Percentiles rank a stretch among this genome's conserved stretches.
Evolutionary conservation across 257 asterid species (phyloP).

Genomic region (Salvia miltiorrhiza): DNA sequence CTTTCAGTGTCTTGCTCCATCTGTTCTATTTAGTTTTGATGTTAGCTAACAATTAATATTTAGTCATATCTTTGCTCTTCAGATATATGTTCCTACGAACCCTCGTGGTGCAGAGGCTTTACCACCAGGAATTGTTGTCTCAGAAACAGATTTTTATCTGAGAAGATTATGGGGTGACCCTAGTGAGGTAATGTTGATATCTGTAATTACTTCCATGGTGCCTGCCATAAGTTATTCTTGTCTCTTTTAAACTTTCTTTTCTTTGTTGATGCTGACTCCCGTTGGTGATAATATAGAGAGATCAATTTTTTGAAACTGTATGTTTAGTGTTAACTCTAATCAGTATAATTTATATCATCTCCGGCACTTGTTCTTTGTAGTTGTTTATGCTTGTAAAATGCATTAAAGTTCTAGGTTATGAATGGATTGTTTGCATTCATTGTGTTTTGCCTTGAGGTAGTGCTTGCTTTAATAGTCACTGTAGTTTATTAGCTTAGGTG

Average conservation of each 20-base stretch:
- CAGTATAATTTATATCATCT: no score
- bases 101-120: conserved; percentile 99
- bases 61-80: conserved; percentile 15
- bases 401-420: neutral
- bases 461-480: conserved; percentile 12
- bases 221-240: neutral
- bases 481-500: conserved; percentile 1
- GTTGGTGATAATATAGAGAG: neutral
- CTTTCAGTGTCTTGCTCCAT: neutral
- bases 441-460: neutral
- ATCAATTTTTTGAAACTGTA: no score
- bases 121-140: conserved; percentile 94
- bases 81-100: conserved; percentile 91
- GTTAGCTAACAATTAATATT: conserved; percentile 1
- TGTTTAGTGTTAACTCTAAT: no score
- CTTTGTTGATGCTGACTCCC: neutral
- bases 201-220: neutral
- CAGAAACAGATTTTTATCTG: conserved; percentile 81
- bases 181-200: conserved; percentile 56
- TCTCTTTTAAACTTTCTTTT: neutral
- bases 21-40: conserved; percentile 2
- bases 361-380: no score
- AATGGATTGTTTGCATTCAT: neutral
- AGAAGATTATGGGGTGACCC: conserved; percentile 99
- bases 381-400: conserved; percentile 1